Percentiles rank a stretch among this genome's conserved stretches.
Conservation (phyloP, 2,329 filamentous ascomycete genomes). For the Nakataea oryzae region DNA sequence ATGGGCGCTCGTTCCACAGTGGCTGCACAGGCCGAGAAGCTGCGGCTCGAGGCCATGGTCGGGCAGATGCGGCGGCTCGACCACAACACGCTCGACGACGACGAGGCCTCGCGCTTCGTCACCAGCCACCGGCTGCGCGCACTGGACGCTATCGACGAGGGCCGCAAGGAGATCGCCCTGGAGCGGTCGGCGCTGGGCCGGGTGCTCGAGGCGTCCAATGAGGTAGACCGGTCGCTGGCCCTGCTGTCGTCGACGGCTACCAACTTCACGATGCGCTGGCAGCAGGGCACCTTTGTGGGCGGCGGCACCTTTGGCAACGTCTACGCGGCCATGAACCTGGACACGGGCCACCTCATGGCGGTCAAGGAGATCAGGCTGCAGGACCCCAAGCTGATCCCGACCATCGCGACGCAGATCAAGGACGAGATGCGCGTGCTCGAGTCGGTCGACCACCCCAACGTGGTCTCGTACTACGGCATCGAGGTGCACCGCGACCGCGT, state of each 20-base stretch:
- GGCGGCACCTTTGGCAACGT: constrained; percentile 96
- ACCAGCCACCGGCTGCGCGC: constrained; percentile 65
- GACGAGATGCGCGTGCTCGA: constrained; percentile 97
- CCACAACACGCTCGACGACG: constrained; percentile 67
- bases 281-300: constrained; percentile 96
- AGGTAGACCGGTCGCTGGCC: constrained; percentile 88
- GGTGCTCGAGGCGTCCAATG: constrained; percentile 88
- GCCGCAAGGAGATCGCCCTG: constrained; percentile 67
- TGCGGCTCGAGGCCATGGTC: constrained; percentile 70
- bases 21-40: constrained; percentile 88
- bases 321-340: constrained; percentile 93
- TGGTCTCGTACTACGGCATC: constrained; percentile 95
- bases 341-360: constrained; percentile 93
- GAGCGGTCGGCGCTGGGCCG: constrained; percentile 82
- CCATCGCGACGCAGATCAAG: constrained; percentile 84
- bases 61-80: constrained; percentile 62
- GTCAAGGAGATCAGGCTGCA: constrained; percentile 97
- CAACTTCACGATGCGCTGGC: constrained; percentile 93
- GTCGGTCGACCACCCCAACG: constrained; percentile 91
- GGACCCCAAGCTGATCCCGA: constrained; percentile 91
- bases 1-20: constrained; percentile 92
- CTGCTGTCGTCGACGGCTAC: constrained; percentile 90
- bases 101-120: constrained; percentile 70
- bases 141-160: constrained; percentile 66
- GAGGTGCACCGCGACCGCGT: constrained; percentile 97